Base-by-base conservation (phyloP, 331 rosid genomes). In the Rhamnella rubrinervis region DNA sequence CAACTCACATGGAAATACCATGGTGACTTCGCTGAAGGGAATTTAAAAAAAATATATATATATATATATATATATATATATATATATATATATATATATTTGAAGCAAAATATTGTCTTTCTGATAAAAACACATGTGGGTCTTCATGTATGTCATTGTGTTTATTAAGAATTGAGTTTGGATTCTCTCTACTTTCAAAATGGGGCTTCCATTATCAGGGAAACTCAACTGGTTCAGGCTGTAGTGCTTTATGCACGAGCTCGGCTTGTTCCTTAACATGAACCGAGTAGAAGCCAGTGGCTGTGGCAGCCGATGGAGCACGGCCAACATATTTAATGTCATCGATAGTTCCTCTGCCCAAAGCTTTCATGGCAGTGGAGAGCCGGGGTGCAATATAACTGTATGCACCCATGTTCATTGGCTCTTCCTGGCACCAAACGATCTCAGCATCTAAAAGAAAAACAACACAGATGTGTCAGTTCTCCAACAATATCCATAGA, bases 361-460 rank as follows among this genome's bases (percentile, higher is more conserved):
- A 72, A 0, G 91, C 81, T 74, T 82, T 89, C 92, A 91, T 68
- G 68, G 98, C 89, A 6, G 95, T 76, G 80, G 75, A 65, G 52
- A 91, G 97, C 52, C 96, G 84, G 28, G 96, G 95, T 49, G 85
- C 68, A 52, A 91, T 60, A 55, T 93, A 91, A 63, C 56, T 76
- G 80, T 84, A 91, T 46, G 85, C 98, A 57, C 98, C 98, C 98
- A 93, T 93, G 86, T 91, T 93, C 97, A 93, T 84, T 19, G 97
- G 86, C 78, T 93, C 98, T 76, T 93, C 98, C 79, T 93, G 98
- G 79, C 95, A 88, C 98, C 98, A 93, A 37, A 89, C 97, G 58
- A 89, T 25, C 84, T 93, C 98, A 2, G 97, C 97, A 84, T 93
- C 98, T 93, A 67, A 65, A 68, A 55, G 58, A 76, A 78, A 64